phyloP scores from a whole-genome alignment of 1,284 basidiomycete genomes.

The Tetrapyrgos nigripes region DNA sequence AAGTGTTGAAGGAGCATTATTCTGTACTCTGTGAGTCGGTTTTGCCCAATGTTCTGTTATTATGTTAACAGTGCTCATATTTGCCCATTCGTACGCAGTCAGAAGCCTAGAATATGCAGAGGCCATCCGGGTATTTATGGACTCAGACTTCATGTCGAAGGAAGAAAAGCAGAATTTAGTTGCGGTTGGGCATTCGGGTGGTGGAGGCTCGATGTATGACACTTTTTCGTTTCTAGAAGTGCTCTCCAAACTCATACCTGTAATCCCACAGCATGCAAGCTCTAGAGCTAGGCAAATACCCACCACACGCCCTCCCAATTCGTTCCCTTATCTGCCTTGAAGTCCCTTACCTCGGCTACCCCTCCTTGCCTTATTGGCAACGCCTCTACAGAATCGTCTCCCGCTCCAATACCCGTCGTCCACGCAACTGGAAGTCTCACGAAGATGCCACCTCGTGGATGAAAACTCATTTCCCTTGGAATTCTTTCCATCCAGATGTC shows the following conservation, averaged over 20 bases:
- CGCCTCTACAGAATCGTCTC: background rate
- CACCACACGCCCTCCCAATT: too few species aligned
- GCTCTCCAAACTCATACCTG: too few species aligned
- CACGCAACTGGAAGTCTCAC: background rate
- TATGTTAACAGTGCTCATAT: background rate
- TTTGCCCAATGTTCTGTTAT: too few species aligned
- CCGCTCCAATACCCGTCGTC: background rate
- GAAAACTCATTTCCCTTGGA: background rate
- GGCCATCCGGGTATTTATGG: background rate
- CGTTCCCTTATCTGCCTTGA: background rate
- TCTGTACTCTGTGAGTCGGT: background rate
- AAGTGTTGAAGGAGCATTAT: slow-evolving; percentile 1
- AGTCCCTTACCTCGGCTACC: background rate
- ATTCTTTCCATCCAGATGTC: background rate
- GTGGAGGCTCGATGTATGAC: too few species aligned
- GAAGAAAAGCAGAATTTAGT: too few species aligned
- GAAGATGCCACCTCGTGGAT: background rate
- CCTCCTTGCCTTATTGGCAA: background rate
- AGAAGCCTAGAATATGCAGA: slow-evolving; percentile 1
- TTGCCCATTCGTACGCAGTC: background rate
- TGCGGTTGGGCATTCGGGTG: too few species aligned
- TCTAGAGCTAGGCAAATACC: too few species aligned
- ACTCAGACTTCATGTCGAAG: too few species aligned
- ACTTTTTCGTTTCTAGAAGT: too few species aligned
- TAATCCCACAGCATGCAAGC: too few species aligned